Conservation (phyloP, 176 grass and related monocot genomes). For the Aechmea fasciata region DNA sequence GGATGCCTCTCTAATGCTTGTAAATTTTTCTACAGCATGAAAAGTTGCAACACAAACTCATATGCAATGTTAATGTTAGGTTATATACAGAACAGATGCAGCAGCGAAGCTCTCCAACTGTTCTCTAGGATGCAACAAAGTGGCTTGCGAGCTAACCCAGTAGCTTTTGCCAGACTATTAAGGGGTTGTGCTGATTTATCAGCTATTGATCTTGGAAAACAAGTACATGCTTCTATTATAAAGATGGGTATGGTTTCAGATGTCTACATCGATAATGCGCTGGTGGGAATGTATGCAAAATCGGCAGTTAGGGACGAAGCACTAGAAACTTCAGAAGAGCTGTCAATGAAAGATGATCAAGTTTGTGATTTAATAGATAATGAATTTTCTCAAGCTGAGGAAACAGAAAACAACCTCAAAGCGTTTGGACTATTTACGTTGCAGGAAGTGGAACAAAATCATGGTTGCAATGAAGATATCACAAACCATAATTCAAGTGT, state of each 20-base stretch:
- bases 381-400: conserved; percentile 25
- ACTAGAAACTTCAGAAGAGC: conserved; percentile 22
- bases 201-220: conserved; percentile 73
- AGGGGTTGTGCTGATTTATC: conserved; percentile 54
- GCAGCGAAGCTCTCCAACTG: conserved; percentile 49
- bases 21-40: conserved; percentile 78
- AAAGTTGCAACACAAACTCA: conserved; percentile 62
- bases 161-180: conserved; percentile 70
- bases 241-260: conserved; percentile 90
- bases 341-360: conserved; percentile 9
- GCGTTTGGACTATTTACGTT: conserved; percentile 42
- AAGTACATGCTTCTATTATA: conserved; percentile 83
- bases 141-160: conserved; percentile 54
- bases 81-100: conserved; percentile 70
- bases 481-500: conserved; percentile 23
- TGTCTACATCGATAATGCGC: conserved; percentile 70
- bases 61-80: conserved; percentile 72
- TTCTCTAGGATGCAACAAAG: conserved; percentile 78
- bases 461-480: conserved; percentile 6
- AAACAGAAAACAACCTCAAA: conserved; percentile 29
- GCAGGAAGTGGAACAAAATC: conserved; percentile 31
- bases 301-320: conserved; percentile 24
- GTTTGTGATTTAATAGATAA: conserved; percentile 8
- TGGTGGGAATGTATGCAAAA: conserved; percentile 75
- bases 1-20: conserved; percentile 59